These are phyloP conservation scores for Dactylorhiza incarnata DNA, from an alignment of 106 monocot genomes.

Conservation along the genomic window DNA sequence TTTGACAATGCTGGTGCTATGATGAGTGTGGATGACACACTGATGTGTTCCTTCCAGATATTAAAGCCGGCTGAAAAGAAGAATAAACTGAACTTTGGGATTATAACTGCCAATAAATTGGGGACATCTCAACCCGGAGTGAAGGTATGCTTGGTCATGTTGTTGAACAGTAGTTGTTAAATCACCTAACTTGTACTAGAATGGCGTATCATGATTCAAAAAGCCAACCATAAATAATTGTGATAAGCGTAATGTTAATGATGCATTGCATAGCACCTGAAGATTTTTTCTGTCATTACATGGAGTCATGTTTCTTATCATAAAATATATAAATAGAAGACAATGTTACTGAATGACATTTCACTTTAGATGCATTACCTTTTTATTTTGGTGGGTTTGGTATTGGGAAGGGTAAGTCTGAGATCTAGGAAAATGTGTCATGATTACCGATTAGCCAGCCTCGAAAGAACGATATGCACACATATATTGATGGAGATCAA, in stretches of 20 bases:
- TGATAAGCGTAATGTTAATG: background rate
- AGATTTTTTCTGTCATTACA: background rate
- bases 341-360: background rate
- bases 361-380: background rate
- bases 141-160: slow-evolving; percentile 15
- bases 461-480: too few relatives aligned
- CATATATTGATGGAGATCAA: too few relatives aligned
- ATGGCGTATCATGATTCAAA: background rate
- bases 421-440: background rate
- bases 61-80: slow-evolving; percentile 35
- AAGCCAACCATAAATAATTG: background rate
- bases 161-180: background rate
- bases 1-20: slow-evolving; percentile 48
- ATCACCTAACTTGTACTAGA: background rate
- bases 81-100: slow-evolving; percentile 20
- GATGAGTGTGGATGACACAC: slow-evolving; percentile 46
- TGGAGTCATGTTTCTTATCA: background rate
- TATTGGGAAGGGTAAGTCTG: background rate
- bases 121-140: slow-evolving; percentile 30
- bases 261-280: background rate
- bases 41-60: slow-evolving; percentile 43
- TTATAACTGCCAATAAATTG: slow-evolving; percentile 24
- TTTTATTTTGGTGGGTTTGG: background rate
- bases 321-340: background rate
- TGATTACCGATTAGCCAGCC: background rate